Conservation (phyloP, 2,329 filamentous ascomycete genomes). For the Aureobasidium namibiae region DNA sequence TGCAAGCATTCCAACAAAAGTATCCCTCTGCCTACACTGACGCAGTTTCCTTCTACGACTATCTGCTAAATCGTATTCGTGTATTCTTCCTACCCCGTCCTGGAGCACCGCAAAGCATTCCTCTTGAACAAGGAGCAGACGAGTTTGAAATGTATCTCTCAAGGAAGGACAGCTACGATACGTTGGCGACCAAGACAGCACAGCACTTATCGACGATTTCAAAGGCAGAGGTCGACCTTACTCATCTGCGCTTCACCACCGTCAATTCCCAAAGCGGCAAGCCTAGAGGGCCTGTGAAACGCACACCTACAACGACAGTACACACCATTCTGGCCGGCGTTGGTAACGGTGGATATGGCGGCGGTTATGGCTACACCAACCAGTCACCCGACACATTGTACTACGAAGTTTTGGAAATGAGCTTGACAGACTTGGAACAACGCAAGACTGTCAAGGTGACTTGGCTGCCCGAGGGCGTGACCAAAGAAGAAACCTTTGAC, state of each 20-base stretch:
- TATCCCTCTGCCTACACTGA: constrained; percentile 44
- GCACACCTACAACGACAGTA: constrained; percentile 61
- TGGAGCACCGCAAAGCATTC: constrained; percentile 29
- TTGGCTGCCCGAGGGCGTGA: constrained; percentile 81
- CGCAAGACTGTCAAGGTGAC: constrained; percentile 80
- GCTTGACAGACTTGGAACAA: constrained; percentile 82
- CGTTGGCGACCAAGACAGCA: constrained; percentile 74
- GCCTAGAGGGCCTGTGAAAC: constrained; percentile 70
- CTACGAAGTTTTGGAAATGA: constrained; percentile 92
- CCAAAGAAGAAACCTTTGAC: constrained; percentile 80
- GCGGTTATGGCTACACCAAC: constrained; percentile 57
- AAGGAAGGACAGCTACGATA: constrained; percentile 83
- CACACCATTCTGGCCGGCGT: constrained; percentile 60
- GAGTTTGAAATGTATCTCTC: constrained; percentile 74
- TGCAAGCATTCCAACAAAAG: constrained; percentile 13
- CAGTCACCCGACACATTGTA: constrained; percentile 62
- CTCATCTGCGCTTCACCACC: constrained; percentile 85
- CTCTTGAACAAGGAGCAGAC: constrained; percentile 39
- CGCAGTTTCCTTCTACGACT: constrained; percentile 85
- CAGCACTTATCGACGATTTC: constrained; percentile 50
- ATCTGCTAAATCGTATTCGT: constrained; percentile 72
- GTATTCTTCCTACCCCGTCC: constrained; percentile 66
- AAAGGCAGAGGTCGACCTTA: constrained; percentile 55
- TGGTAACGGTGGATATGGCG: constrained; percentile 54
- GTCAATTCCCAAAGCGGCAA: constrained; percentile 70